Percentiles rank a stretch among this genome's conserved stretches.
These are phyloP conservation scores for Flaveria bidentis DNA, from an alignment of 129 eudicot genomes.

Conservation along the genomic window DNA sequence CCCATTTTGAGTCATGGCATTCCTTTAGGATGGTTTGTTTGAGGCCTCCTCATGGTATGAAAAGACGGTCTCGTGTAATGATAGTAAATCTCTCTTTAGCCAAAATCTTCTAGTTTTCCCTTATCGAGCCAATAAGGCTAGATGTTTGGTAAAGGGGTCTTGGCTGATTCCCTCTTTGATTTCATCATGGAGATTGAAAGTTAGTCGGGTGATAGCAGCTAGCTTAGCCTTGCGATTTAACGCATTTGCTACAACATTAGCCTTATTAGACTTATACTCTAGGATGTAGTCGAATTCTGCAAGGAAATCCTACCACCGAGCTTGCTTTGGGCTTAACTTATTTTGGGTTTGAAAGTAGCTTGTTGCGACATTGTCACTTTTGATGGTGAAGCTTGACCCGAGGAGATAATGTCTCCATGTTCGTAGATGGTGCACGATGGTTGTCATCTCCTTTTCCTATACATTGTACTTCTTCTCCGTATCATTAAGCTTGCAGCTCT, in stretches of 20 bases:
- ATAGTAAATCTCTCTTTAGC: no score
- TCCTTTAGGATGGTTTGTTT: background rate
- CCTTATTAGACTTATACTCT: background rate
- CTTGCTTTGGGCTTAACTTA: conserved; percentile 7
- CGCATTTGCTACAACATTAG: background rate
- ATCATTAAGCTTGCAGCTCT: background rate
- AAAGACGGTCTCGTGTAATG: no score
- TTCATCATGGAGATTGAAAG: no score
- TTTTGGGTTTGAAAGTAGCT: conserved; percentile 19
- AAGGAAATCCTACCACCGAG: conserved; percentile 13
- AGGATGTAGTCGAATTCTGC: background rate
- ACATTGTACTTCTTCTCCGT: background rate
- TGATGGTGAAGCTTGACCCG: background rate
- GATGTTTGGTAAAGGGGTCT: background rate
- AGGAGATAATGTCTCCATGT: conserved; percentile 24
- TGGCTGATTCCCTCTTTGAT: background rate
- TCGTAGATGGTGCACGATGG: conserved; percentile 7
- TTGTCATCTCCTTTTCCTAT: conserved; percentile 6
- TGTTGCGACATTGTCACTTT: conserved; percentile 15
- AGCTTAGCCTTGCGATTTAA: background rate
- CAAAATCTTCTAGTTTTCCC: no score
- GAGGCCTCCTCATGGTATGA: background rate
- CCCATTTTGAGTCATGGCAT: background rate
- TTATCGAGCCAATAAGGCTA: no score
- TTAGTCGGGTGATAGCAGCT: background rate